phyloP scores from a whole-genome alignment of 73 alveolate species.

The Paramecium sexaurelia region DNA sequence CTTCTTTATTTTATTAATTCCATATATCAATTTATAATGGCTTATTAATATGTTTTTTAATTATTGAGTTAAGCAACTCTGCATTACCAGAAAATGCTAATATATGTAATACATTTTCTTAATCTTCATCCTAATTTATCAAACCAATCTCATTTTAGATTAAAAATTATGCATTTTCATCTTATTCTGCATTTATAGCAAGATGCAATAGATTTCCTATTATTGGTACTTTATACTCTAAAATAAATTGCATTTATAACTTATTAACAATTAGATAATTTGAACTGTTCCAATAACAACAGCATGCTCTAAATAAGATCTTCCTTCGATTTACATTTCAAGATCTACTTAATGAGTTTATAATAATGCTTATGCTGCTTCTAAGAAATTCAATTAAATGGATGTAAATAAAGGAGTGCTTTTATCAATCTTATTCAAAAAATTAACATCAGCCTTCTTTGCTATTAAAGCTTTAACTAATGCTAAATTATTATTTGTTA shows the following conservation, averaged over 20 bases:
- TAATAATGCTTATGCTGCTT: background rate
- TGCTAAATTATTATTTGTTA: background rate
- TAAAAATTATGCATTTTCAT: background rate
- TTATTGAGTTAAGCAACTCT: background rate
- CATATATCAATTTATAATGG: background rate
- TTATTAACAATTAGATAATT: background rate
- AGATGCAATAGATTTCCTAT: background rate
- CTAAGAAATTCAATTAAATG: background rate
- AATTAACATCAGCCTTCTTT: slow-evolving; percentile 27
- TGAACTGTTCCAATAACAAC: background rate
- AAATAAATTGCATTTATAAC: background rate
- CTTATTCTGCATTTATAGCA: background rate
- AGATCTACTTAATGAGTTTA: slow-evolving; percentile 8
- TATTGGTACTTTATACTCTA: background rate
- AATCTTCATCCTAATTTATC: background rate
- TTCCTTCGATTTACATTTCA: background rate
- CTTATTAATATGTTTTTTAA: background rate
- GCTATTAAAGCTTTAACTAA: background rate
- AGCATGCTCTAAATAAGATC: slow-evolving; percentile 10
- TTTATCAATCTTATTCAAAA: background rate
- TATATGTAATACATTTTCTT: background rate
- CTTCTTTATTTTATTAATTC: slow-evolving; percentile 28
- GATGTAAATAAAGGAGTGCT: slow-evolving; percentile 27
- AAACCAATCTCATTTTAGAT: background rate
- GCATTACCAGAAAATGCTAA: slow-evolving; percentile 8